Conservation (phyloP, 2,329 filamentous ascomycete genomes). For the Rutstroemia sp. region DNA sequence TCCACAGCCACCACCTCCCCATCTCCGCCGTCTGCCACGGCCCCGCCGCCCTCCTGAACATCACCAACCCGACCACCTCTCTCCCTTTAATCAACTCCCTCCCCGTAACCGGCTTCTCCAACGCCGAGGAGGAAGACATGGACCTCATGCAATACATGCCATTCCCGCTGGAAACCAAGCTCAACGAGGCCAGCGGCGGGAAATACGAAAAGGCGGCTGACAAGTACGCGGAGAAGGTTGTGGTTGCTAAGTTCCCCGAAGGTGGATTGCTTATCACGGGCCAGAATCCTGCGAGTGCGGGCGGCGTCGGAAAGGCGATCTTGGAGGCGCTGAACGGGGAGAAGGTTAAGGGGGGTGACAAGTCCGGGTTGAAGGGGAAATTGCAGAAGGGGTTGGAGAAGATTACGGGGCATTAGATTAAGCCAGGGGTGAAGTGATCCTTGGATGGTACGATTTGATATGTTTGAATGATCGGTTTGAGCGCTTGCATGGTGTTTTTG, state of each 20-base stretch:
- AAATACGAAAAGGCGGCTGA: conserved; percentile 48
- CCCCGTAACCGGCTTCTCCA: conserved; percentile 52
- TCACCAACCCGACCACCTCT: conserved; percentile 40
- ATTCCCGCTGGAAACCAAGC: conserved; percentile 53
- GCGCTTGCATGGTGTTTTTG: no score
- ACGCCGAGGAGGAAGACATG: conserved; percentile 41
- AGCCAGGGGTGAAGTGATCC: no score
- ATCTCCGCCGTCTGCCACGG: conserved; percentile 65
- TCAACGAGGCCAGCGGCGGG: conserved; percentile 42
- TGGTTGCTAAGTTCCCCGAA: conserved; percentile 15
- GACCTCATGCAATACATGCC: conserved; percentile 39
- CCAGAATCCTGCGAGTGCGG: conserved; percentile 37
- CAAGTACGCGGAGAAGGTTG: conserved; percentile 33
- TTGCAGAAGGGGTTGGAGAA: no score
- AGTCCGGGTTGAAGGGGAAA: background rate
- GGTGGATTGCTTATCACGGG: conserved; percentile 36
- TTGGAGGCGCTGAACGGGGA: background rate
- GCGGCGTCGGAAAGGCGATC: conserved; percentile 35
- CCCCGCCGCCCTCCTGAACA: conserved; percentile 54
- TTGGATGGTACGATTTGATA: no score
- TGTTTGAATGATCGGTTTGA: no score
- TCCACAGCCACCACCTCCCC: conserved; percentile 53
- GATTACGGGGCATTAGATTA: no score
- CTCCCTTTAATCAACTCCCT: conserved; percentile 47
- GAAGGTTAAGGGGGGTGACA: background rate